Evolutionary conservation across 2,329 filamentous ascomycete genomes (phyloP).

Genomic region (Microsporum canis): DNA sequence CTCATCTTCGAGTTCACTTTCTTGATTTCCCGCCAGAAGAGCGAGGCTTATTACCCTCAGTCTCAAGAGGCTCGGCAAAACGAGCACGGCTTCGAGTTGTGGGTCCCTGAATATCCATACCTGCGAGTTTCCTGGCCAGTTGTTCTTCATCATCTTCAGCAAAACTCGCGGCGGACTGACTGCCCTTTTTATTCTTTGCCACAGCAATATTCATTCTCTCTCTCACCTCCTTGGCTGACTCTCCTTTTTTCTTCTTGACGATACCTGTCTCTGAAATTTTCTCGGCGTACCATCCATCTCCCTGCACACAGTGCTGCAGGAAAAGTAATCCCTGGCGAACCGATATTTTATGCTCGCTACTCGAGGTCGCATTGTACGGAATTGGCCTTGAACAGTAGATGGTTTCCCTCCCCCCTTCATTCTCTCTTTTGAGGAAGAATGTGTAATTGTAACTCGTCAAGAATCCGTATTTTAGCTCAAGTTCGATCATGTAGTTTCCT

Average conservation of each 20-base stretch:
- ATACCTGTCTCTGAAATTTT: neutral
- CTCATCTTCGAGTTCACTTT: neutral
- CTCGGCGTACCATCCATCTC: neutral
- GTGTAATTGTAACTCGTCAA: slow-evolving; percentile 8
- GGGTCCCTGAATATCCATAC: neutral
- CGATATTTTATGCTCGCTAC: neutral
- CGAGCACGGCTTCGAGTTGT: neutral
- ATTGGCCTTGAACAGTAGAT: neutral
- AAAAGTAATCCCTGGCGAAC: slow-evolving; percentile 9
- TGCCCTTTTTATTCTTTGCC: neutral
- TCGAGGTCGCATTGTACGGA: neutral
- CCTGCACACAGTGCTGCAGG: neutral
- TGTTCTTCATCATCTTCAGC: neutral
- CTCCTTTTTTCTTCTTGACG: neutral
- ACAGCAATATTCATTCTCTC: neutral
- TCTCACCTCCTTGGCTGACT: neutral
- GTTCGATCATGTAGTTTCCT: slow-evolving; percentile 9
- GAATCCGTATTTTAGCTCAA: slow-evolving; percentile 10
- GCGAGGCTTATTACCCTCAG: neutral
- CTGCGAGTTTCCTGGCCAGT: neutral
- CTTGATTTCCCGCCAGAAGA: neutral
- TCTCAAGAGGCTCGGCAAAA: neutral
- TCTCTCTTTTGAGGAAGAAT: slow-evolving; percentile 7
- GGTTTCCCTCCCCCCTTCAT: neutral
- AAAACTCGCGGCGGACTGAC: neutral